A percentile compares a stretch with the other conserved stretches of the same genome.
phyloP scores from a whole-genome alignment of 1,139 yeast species.

The Magnusiomyces magnusii region DNA sequence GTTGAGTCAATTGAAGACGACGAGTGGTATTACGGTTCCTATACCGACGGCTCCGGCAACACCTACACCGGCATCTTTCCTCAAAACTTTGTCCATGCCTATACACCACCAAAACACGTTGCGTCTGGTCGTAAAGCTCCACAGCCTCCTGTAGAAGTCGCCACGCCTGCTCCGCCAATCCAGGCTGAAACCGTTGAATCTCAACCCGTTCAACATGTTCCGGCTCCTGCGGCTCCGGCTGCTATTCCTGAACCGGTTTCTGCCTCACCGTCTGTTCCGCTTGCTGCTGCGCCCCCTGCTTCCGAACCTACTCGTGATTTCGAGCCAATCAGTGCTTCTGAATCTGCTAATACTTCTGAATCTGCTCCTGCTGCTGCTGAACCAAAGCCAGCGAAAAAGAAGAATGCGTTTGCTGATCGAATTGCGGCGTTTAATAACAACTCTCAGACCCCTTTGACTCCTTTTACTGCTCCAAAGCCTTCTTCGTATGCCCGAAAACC shows the following conservation, averaged over 20 bases:
- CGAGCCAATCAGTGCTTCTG: neutral
- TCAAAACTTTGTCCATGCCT: constrained; percentile 61
- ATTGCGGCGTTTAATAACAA: constrained; percentile 40
- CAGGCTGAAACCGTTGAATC: neutral
- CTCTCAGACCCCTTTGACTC: constrained; percentile 37
- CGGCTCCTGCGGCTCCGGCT: neutral
- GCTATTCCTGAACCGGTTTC: neutral
- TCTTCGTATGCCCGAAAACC: constrained; percentile 35
- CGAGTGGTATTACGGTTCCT: constrained; percentile 82
- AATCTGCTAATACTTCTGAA: constrained; percentile 11
- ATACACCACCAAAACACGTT: constrained; percentile 15
- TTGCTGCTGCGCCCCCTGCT: neutral
- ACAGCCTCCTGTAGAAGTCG: constrained; percentile 3
- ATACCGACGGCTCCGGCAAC: constrained; percentile 38
- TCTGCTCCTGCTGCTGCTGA: constrained; percentile 11
- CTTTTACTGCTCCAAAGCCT: constrained; percentile 28
- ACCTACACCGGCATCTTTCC: constrained; percentile 74
- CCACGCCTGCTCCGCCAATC: neutral
- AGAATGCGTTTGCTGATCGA: constrained; percentile 35
- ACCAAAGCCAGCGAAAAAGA: constrained; percentile 17
- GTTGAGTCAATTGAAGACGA: constrained; percentile 78
- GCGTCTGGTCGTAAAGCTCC: constrained; percentile 18
- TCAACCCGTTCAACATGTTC: neutral
- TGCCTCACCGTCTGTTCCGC: neutral
- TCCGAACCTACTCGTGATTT: no score